phyloP scores from a whole-genome alignment of 2,329 filamentous ascomycete genomes.

The Leptographium procerum region DNA sequence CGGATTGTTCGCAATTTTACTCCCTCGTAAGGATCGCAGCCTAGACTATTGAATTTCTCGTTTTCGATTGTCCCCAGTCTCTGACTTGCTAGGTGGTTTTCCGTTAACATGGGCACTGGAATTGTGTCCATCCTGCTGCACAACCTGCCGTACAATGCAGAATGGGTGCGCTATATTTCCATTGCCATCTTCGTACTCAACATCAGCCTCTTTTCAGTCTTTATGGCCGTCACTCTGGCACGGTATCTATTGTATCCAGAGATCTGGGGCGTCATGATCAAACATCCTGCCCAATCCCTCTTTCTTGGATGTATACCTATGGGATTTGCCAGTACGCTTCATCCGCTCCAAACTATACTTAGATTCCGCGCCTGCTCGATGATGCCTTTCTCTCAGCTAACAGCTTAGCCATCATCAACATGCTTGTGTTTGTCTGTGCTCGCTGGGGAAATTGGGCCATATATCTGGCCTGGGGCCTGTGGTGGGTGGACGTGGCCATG shows the following conservation, averaged over 20 bases:
- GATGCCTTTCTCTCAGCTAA: neutral
- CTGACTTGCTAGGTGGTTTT: slow-evolving; percentile 30
- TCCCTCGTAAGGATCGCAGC: slow-evolving; percentile 25
- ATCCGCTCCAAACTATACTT: neutral
- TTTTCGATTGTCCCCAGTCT: neutral
- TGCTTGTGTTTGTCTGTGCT: slow-evolving; percentile 46
- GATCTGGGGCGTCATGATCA: slow-evolving; percentile 49
- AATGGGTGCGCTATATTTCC: slow-evolving; percentile 41
- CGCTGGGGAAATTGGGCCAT: slow-evolving; percentile 44
- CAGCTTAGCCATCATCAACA: slow-evolving; percentile 39
- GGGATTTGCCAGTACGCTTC: slow-evolving; percentile 37
- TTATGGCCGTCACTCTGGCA: slow-evolving; percentile 36
- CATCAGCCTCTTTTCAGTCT: slow-evolving; percentile 38
- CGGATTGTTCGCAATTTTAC: slow-evolving; percentile 31
- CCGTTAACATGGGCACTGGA: slow-evolving; percentile 52
- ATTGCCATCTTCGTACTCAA: slow-evolving; percentile 47
- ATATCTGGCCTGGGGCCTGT: slow-evolving; percentile 38
- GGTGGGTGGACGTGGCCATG: slow-evolving; percentile 38
- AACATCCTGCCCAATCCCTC: slow-evolving; percentile 48
- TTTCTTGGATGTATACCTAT: slow-evolving; percentile 54
- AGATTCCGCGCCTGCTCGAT: neutral
- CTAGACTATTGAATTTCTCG: neutral
- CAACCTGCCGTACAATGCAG: slow-evolving; percentile 43
- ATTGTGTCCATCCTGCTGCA: slow-evolving; percentile 47
- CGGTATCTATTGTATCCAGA: slow-evolving; percentile 50